Evolutionary conservation across 2,329 filamentous ascomycete species (phyloP).

Genomic region (Sporothrix sp.): DNA sequence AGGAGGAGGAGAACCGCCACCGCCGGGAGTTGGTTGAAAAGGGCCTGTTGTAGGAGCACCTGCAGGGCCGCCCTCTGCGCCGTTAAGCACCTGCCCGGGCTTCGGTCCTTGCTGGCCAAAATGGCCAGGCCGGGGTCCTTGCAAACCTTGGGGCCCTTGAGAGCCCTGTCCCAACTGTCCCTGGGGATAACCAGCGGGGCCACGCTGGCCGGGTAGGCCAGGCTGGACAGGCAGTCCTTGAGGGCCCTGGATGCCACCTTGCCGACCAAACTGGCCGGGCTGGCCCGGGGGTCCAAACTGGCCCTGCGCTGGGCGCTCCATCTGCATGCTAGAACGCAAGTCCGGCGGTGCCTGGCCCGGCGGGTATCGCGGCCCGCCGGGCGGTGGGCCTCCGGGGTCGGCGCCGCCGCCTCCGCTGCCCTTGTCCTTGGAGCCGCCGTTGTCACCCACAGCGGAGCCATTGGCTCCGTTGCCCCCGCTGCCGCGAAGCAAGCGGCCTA

Average conservation of each 20-base stretch:
- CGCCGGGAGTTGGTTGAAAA: no score
- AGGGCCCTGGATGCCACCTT: background rate
- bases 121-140: no score
- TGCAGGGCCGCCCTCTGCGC: background rate
- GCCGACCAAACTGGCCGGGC: no score
- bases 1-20: no score
- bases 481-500: conserved; percentile 11
- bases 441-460: background rate
- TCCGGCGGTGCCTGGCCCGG: background rate
- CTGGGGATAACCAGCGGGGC: no score
- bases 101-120: no score
- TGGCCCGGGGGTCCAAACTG: background rate
- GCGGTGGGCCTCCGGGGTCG: conserved; percentile 19
- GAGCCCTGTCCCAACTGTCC: no score
- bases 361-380: conserved; percentile 20
- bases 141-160: no score
- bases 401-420: background rate
- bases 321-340: conserved; percentile 13
- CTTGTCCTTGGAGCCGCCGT: conserved; percentile 9
- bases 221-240: background rate
- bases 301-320: conserved; percentile 3
- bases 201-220: no score
- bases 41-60: background rate
- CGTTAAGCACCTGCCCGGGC: background rate
- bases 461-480: conserved; percentile 13